Evolutionary conservation across 2,329 filamentous ascomycete genomes (phyloP).

Genomic region (Epichloe elymi): DNA sequence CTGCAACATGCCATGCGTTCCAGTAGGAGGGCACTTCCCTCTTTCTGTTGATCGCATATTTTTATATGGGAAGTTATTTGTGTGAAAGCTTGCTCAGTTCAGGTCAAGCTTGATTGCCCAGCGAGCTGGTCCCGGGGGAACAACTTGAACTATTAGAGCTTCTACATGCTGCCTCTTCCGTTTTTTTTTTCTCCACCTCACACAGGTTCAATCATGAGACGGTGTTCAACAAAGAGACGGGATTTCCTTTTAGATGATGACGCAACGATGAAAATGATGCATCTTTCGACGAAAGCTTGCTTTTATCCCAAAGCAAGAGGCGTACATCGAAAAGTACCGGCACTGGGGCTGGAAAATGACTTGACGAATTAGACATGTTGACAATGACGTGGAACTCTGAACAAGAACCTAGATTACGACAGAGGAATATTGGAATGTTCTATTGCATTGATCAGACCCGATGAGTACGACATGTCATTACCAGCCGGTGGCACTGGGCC

Average conservation of each 20-base stretch:
- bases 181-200: too few relatives aligned
- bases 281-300: neutral
- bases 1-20: neutral
- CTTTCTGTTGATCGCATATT: neutral
- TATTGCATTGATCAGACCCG: too few relatives aligned
- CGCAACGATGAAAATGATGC: too few relatives aligned
- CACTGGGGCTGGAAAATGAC: neutral
- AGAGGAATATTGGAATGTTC: neutral
- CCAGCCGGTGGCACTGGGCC: neutral
- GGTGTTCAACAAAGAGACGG: too few relatives aligned
- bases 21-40: neutral
- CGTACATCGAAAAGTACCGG: neutral
- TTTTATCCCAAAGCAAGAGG: neutral
- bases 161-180: too few relatives aligned
- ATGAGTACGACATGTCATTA: neutral
- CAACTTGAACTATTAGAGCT: too few relatives aligned
- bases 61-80: too few relatives aligned
- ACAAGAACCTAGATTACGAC: neutral
- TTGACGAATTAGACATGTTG: neutral
- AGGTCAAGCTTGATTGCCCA: too few relatives aligned
- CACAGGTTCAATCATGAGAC: too few relatives aligned
- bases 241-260: too few relatives aligned
- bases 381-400: neutral
- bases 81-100: too few relatives aligned
- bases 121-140: too few relatives aligned